Evolutionary conservation across 2,329 filamentous ascomycete genomes (phyloP).

Genomic region (Sclerotinia nivalis): DNA sequence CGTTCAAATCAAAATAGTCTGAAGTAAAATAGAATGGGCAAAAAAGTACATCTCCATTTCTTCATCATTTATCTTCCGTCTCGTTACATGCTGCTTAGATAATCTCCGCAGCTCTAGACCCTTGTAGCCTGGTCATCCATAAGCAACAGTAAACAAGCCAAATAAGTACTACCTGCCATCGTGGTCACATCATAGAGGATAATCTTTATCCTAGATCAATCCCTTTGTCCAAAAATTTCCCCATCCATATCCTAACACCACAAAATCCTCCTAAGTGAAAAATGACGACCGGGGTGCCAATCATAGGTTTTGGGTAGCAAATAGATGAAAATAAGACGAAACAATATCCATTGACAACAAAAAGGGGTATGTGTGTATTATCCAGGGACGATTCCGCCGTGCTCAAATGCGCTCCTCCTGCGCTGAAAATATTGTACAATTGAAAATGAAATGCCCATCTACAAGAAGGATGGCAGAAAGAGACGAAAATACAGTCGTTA

Average conservation of each 20-base stretch:
- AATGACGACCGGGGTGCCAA: background rate
- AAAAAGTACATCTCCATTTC: background rate
- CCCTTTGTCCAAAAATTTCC: background rate
- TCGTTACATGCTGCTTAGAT: background rate
- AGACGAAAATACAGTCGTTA: background rate
- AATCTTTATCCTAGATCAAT: background rate
- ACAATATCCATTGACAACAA: slow-evolving; percentile 6
- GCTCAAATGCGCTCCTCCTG: slow-evolving; percentile 9
- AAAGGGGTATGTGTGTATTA: slow-evolving; percentile 13
- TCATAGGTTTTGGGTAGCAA: background rate
- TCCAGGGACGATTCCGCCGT: slow-evolving; percentile 1
- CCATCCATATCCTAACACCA: slow-evolving; percentile 12
- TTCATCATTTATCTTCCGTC: background rate
- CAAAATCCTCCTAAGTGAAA: background rate
- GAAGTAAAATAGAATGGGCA: background rate
- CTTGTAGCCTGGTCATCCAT: background rate
- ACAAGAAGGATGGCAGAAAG: background rate
- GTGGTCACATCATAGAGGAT: slow-evolving; percentile 9
- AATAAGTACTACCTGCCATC: background rate
- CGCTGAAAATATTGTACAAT: slow-evolving; percentile 12
- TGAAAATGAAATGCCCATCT: background rate
- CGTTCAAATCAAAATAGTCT: too few species aligned
- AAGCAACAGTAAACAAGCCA: background rate
- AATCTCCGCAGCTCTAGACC: background rate
- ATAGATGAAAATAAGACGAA: slow-evolving; percentile 1